phyloP scores from a whole-genome alignment of 1,139 yeast species.

The Taphrina populina region DNA sequence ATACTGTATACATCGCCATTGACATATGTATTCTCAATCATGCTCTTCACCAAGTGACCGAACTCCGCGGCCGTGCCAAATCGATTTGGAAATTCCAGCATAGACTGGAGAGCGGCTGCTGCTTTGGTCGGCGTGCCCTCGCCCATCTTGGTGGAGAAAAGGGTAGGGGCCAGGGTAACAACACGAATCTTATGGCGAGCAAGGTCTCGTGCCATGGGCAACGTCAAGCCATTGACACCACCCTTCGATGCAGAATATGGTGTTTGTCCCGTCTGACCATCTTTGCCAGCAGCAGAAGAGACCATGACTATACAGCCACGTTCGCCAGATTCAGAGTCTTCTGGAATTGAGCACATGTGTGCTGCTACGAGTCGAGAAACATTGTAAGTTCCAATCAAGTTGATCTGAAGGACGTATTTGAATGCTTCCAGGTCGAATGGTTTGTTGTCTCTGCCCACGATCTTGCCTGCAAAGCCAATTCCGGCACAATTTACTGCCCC shows the following conservation, averaged over 20 bases:
- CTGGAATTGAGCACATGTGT: constrained; percentile 30
- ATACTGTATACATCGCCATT: constrained; percentile 35
- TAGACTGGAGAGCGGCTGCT: constrained; percentile 12
- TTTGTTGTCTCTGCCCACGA: constrained; percentile 34
- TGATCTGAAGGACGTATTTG: constrained; percentile 36
- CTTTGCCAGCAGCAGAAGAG: constrained; percentile 37
- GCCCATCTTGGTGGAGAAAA: constrained; percentile 38
- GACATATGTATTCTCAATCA: constrained; percentile 36
- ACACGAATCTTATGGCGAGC: constrained; percentile 62
- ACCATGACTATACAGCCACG: constrained; percentile 38
- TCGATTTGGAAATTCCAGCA: constrained; percentile 37
- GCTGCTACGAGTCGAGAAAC: constrained; percentile 37
- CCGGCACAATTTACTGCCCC: constrained; percentile 39
- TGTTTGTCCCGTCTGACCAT: constrained; percentile 42
- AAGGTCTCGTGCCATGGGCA: constrained; percentile 65
- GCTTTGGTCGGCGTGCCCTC: constrained; percentile 32
- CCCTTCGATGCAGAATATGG: constrained; percentile 50
- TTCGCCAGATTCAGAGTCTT: constrained; percentile 35
- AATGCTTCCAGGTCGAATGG: constrained; percentile 36
- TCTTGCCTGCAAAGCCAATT: constrained; percentile 35
- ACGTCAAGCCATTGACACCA: constrained; percentile 51
- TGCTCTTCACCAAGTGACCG: constrained; percentile 33
- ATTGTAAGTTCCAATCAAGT: constrained; percentile 37
- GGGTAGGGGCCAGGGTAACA: constrained; percentile 37
- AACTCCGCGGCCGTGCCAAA: constrained; percentile 38